Conservation (phyloP, 139 green algal genomes). For the Chlorella ohadii region DNA sequence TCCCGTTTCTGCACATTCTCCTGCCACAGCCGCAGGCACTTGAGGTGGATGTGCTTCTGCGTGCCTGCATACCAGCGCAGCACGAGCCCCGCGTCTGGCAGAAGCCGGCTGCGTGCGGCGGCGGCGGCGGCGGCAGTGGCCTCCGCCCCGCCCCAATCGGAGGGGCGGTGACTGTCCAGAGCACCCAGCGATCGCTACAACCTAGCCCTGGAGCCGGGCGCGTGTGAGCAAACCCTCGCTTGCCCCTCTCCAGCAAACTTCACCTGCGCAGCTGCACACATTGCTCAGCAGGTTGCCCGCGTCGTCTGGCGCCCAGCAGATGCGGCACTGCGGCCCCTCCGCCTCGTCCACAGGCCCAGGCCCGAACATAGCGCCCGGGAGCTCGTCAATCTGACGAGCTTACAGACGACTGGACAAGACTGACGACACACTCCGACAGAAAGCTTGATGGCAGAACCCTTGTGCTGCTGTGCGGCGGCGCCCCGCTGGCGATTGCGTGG, state of each 20-base stretch:
- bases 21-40: conserved; percentile 57
- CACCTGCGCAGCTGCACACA: conserved; percentile 39
- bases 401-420: too few relatives aligned
- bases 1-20: conserved; percentile 32
- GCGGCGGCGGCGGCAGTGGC: neutral
- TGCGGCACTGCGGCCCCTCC: conserved; percentile 11
- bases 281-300: conserved; percentile 17
- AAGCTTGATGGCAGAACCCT: neutral
- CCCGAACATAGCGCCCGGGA: neutral
- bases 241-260: neutral
- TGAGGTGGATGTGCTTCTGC: conserved; percentile 50
- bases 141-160: neutral
- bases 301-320: conserved; percentile 37
- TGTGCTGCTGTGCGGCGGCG: neutral
- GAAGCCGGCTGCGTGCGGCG: neutral
- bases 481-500: neutral
- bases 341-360: too few relatives aligned
- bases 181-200: neutral
- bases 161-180: neutral
- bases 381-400: too few relatives aligned
- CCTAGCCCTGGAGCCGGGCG: neutral
- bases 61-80: conserved; percentile 31
- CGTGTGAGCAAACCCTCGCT: neutral
- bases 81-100: too few relatives aligned
- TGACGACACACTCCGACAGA: too few relatives aligned